These are phyloP conservation scores for Bacidia gigantensis DNA, from an alignment of 495 filamentous ascomycete genomes.

Conservation along the genomic window DNA sequence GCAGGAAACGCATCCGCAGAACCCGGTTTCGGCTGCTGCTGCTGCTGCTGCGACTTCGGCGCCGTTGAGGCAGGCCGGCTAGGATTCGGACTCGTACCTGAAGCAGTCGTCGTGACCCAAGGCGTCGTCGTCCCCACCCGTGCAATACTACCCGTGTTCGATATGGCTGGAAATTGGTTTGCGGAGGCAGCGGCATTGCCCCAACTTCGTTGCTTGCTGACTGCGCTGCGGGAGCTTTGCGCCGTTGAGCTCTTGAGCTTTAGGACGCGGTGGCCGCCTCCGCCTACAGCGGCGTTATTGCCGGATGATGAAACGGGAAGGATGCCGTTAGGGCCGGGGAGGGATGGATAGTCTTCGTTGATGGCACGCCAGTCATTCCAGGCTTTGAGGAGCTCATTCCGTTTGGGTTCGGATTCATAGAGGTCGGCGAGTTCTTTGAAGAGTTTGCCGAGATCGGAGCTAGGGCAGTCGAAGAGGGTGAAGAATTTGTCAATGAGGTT, in stretches of 20 bases:
- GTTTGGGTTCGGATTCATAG: constrained; percentile 69
- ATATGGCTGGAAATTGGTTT: constrained; percentile 33
- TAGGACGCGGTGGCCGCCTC: constrained; percentile 46
- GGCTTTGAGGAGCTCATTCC: constrained; percentile 54
- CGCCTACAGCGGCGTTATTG: no score
- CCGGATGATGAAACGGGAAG: constrained; percentile 34
- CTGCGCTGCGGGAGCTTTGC: constrained; percentile 50
- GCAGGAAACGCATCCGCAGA: constrained; percentile 61
- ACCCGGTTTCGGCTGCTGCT: constrained; percentile 22
- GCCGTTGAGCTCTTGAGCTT: constrained; percentile 68
- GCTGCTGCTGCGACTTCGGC: constrained; percentile 18
- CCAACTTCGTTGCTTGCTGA: constrained; percentile 38
- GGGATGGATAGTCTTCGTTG: constrained; percentile 89
- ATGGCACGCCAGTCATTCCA: constrained; percentile 94
- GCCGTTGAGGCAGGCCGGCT: constrained; percentile 19
- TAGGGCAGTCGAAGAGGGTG: constrained; percentile 67
- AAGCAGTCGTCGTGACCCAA: constrained; percentile 25
- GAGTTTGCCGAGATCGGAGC: constrained; percentile 69
- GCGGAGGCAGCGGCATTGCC: constrained; percentile 26
- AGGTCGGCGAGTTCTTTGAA: constrained; percentile 88
- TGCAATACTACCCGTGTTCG: constrained; percentile 2
- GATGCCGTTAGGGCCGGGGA: constrained; percentile 57
- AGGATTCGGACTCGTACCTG: constrained; percentile 12
- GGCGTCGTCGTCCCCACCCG: constrained; percentile 33
- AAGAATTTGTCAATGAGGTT: constrained; percentile 72